These are phyloP conservation scores for Leccinum disarticulatum DNA, from an alignment of 768 basidiomycete genomes.

Conservation along the genomic window DNA sequence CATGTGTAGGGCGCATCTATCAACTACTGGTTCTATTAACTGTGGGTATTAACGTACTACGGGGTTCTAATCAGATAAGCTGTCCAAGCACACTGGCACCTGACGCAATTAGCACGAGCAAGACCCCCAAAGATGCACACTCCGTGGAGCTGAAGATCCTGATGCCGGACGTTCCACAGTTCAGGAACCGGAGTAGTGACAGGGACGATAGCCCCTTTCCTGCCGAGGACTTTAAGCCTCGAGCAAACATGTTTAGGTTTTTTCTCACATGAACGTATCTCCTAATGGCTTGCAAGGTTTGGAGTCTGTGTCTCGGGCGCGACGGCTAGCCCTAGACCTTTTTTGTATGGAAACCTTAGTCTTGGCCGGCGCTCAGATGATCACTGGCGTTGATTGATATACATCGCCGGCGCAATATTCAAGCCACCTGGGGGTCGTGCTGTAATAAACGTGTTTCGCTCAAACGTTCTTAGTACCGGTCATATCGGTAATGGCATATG, in stretches of 20 bases:
- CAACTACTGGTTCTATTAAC: too few species aligned
- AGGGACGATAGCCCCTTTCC: not conserved
- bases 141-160: not conserved
- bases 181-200: not conserved
- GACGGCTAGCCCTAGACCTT: not conserved
- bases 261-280: not conserved
- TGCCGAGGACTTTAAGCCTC: not conserved
- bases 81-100: not conserved
- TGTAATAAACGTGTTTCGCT: too few species aligned
- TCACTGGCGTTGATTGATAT: too few species aligned
- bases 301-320: not conserved
- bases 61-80: not conserved
- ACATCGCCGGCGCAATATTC: not conserved
- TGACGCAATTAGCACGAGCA: not conserved
- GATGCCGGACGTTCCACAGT: not conserved
- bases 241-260: not conserved
- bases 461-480: not conserved
- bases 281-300: not conserved
- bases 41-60: not conserved
- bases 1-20: not conserved
- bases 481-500: not conserved
- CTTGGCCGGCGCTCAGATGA: too few species aligned
- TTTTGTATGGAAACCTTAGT: not conserved
- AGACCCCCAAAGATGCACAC: not conserved
- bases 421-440: too few species aligned